phyloP scores from a whole-genome alignment of 208 protist genomes.

The Trypanosoma avium region DNA sequence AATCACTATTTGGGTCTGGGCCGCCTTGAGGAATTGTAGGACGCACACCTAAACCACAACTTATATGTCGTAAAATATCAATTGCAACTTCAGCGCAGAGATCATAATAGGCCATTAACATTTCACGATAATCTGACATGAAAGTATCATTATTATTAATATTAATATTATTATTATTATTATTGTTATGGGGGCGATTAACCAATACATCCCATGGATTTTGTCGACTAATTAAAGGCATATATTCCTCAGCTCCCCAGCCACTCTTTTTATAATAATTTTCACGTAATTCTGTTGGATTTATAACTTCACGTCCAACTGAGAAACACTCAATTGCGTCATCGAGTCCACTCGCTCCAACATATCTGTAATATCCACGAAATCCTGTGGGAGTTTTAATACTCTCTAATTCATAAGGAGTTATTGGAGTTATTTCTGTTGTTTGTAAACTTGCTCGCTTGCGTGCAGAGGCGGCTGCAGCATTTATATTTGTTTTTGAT shows the following conservation, averaged over 20 bases:
- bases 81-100: conserved; percentile 74
- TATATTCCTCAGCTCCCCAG: conserved; percentile 72
- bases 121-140: conserved; percentile 83
- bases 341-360: conserved; percentile 78
- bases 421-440: conserved; percentile 37
- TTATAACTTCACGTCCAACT: conserved; percentile 69
- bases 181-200: conserved; percentile 48
- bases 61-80: conserved; percentile 86
- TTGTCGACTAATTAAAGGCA: conserved; percentile 60
- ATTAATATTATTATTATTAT: conserved; percentile 46
- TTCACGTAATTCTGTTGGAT: conserved; percentile 62
- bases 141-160: conserved; percentile 67
- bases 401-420: conserved; percentile 72
- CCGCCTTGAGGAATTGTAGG: conserved; percentile 71
- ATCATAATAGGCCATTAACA: conserved; percentile 87
- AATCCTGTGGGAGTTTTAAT: conserved; percentile 68
- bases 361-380: conserved; percentile 84
- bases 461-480: too few relatives aligned
- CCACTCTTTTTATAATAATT: conserved; percentile 69
- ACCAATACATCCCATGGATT: conserved; percentile 85
- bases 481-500: too few relatives aligned
- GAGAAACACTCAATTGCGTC: conserved; percentile 91
- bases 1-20: conserved; percentile 47
- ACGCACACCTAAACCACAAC: conserved; percentile 79
- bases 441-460: too few relatives aligned